A percentile compares a stretch with the other conserved stretches of the same genome.
phyloP scores from a whole-genome alignment of 148 eudicot genomes.

The Rhododendron kiyosumense region DNA sequence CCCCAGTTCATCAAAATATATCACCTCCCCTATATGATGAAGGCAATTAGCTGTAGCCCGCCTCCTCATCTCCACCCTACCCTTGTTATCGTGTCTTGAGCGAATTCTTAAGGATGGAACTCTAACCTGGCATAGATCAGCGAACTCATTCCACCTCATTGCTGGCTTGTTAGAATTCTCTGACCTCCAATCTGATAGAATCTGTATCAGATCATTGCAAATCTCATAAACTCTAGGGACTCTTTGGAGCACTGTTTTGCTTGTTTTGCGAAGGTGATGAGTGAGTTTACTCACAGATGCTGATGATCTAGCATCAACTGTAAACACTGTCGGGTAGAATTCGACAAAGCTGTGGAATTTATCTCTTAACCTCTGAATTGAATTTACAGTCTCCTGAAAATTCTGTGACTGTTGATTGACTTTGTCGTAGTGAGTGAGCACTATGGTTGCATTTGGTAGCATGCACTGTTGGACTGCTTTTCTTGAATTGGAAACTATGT shows the following conservation, averaged over 20 bases:
- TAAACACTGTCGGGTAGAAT: constrained; percentile 76
- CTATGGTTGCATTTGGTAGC: constrained; percentile 76
- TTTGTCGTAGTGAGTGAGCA: constrained; percentile 77
- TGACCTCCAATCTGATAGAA: constrained; percentile 70
- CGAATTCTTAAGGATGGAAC: constrained; percentile 64
- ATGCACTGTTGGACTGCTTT: constrained; percentile 78
- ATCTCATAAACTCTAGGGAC: constrained; percentile 81
- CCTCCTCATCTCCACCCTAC: constrained; percentile 77
- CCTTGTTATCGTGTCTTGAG: constrained; percentile 55
- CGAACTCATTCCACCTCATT: constrained; percentile 79
- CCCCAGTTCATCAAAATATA: constrained; percentile 78
- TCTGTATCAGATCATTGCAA: constrained; percentile 60
- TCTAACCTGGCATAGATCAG: constrained; percentile 69
- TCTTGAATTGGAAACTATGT: constrained; percentile 80
- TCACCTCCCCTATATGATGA: constrained; percentile 79
- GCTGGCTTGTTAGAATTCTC: constrained; percentile 64
- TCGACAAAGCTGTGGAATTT: constrained; percentile 63
- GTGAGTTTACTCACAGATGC: constrained; percentile 66
- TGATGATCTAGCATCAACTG: constrained; percentile 89
- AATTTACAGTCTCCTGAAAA: constrained; percentile 44
- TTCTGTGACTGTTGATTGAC: constrained; percentile 48
- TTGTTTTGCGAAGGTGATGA: constrained; percentile 60
- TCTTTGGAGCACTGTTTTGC: constrained; percentile 64
- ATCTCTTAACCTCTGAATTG: constrained; percentile 59
- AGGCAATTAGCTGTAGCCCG: constrained; percentile 63